Conservation (phyloP, 495 filamentous ascomycete species). For the Penicillium goetzii region DNA sequence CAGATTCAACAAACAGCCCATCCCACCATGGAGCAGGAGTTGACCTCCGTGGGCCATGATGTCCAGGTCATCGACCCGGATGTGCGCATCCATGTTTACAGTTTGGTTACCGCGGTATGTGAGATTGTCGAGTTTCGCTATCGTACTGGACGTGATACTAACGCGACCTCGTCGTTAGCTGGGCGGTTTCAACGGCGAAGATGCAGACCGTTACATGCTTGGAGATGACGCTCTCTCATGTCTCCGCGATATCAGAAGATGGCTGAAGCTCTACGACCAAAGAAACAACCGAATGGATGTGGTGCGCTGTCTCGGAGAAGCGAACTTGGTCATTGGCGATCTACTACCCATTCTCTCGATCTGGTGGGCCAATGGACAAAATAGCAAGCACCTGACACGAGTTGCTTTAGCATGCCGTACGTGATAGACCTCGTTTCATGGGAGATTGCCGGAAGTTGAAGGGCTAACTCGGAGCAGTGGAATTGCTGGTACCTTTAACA, state of each 20-base stretch:
- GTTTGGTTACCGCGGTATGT: constrained; percentile 88
- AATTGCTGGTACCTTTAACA: constrained; percentile 90
- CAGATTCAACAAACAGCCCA: constrained; percentile 9
- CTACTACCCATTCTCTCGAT: constrained; percentile 83
- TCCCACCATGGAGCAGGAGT: constrained; percentile 48
- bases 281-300: constrained; percentile 95
- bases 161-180: constrained; percentile 57
- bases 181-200: constrained; percentile 80
- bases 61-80: constrained; percentile 75
- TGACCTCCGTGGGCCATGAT: constrained; percentile 39
- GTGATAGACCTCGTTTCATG: neutral
- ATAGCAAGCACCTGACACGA: constrained; percentile 74
- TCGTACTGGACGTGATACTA: constrained; percentile 9
- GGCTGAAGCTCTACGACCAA: constrained; percentile 93
- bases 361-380: constrained; percentile 69
- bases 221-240: constrained; percentile 93
- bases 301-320: constrained; percentile 87
- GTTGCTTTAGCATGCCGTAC: constrained; percentile 78
- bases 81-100: constrained; percentile 87
- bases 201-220: constrained; percentile 81
- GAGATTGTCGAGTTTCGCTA: neutral
- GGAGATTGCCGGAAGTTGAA: neutral
- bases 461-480: constrained; percentile 53
- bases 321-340: constrained; percentile 89
- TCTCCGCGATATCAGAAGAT: constrained; percentile 88